These are phyloP conservation scores for Globisporangium acanthophoron DNA, from an alignment of 352 stramenopile species.

Conservation along the genomic window DNA sequence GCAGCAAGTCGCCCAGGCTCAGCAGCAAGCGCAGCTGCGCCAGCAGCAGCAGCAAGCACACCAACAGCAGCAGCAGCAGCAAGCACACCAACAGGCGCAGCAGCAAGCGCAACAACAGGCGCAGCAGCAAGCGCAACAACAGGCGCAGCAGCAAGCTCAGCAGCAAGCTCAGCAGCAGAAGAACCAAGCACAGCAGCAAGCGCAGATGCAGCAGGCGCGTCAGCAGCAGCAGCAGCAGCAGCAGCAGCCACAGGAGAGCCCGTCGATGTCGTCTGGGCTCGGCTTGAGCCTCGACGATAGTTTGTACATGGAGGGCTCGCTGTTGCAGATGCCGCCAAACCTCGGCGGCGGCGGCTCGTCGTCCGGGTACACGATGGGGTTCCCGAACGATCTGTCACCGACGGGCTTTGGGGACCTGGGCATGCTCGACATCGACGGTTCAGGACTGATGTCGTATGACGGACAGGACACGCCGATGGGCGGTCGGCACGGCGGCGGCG, in stretches of 20 bases:
- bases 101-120: constrained; percentile 18
- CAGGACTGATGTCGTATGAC: constrained; percentile 33
- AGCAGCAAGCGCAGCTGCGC: constrained; percentile 20
- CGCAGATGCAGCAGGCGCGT: constrained; percentile 19
- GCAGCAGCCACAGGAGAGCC: constrained; percentile 32
- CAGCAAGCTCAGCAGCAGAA: constrained; percentile 24
- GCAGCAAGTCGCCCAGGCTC: constrained; percentile 10
- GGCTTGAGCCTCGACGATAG: constrained; percentile 52
- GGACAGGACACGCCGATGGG: constrained; percentile 9
- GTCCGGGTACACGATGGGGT: constrained; percentile 48
- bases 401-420: constrained; percentile 64
- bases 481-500: constrained; percentile 6
- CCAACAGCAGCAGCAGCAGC: constrained; percentile 9
- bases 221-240: constrained; percentile 28
- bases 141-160: constrained; percentile 15
- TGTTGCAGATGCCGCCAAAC: constrained; percentile 56
- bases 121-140: constrained; percentile 24
- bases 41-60: constrained; percentile 13
- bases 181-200: constrained; percentile 7
- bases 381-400: constrained; percentile 55
- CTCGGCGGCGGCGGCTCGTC: constrained; percentile 26
- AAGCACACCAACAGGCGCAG: constrained; percentile 22
- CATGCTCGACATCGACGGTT: constrained; percentile 68
- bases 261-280: constrained; percentile 41
- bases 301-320: constrained; percentile 53